Base-by-base conservation (phyloP, 2,329 filamentous ascomycete species). In the Ceratocystis alfenasii region DNA sequence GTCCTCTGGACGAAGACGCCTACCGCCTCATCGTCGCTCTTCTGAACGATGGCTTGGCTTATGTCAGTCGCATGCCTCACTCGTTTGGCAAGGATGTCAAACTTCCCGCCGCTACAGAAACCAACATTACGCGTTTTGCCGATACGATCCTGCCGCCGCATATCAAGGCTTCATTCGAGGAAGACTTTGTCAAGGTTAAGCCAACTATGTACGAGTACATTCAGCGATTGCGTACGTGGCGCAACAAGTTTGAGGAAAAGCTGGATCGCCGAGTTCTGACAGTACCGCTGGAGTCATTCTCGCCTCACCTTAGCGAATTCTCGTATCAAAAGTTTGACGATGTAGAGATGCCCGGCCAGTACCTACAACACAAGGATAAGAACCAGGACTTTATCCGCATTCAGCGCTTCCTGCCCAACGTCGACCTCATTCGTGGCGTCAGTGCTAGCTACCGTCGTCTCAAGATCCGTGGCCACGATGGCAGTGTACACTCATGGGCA, bases 141-240 rank as follows among this genome's bases (percentile, higher is more conserved):
- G 92, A 99, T 76, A 96, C 92, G 0, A 95, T 99, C 59, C 81
- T 99, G 64, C 95, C 95, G 1, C 83, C 87, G 2, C 94, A 99
- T 75, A 96, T 99, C 71, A 88, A 95, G 73, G 93, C 92, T 73
- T 91, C 92, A 0, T 99, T 99, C 70, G 94, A 99, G 75, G 87
- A 86, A n/a, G 94, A 99, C 76, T 99, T 99, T 75, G 94, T 99
- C 15, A 80, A 84, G 65, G 89, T 92, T 73, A 96, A 96, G 76
- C 95, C 94, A 2, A 97, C 92, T 1, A 96, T 99, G 91, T 88
- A 89, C 73, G 92, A 96, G 74, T 99, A 99, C 78, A 97, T 99
- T 69, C 90, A 96, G 75, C 97, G 96, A 75, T 80, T 99, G 64
- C 88, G 94, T 59, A 88, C 87, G 70, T 99, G 94, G 94, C 86